Evolutionary conservation across 306 rosid genomes (phyloP).

Genomic region (Rosa chinensis): DNA sequence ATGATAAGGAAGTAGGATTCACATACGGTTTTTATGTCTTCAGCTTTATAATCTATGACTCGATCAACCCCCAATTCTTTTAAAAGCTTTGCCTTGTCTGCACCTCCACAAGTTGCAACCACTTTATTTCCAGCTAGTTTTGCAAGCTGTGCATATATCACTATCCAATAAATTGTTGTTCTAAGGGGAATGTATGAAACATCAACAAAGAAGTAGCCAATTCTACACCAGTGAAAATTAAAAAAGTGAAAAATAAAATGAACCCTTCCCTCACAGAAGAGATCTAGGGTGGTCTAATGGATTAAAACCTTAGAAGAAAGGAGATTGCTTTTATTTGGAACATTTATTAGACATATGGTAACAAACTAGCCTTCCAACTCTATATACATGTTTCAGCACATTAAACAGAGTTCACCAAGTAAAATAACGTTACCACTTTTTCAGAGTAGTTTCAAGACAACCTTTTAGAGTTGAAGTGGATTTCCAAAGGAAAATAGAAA

Average conservation of each 20-base stretch:
- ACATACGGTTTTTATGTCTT: conserved; percentile 79
- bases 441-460: not conserved
- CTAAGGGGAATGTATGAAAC: not conserved
- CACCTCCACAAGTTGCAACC: conserved; percentile 96
- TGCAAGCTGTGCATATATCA: conserved; percentile 68
- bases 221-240: not conserved
- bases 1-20: conserved; percentile 12
- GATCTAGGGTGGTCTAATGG: not conserved
- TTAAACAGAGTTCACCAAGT: not conserved
- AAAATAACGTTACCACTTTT: no score
- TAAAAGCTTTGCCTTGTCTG: conserved; percentile 72
- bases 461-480: not conserved
- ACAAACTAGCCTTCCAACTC: not conserved
- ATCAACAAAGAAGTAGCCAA: not conserved
- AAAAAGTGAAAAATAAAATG: not conserved
- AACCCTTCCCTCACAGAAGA: not conserved
- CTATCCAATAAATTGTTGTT: conserved; percentile 15
- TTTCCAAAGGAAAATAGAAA: not conserved
- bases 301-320: not conserved
- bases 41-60: conserved; percentile 82
- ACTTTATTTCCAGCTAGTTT: conserved; percentile 84
- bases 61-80: conserved; percentile 90
- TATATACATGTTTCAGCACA: not conserved
- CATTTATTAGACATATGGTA: not conserved
- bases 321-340: not conserved